These are phyloP conservation scores for Fusarium sp. DNA, from an alignment of 2,329 filamentous ascomycete genomes.

Conservation along the genomic window DNA sequence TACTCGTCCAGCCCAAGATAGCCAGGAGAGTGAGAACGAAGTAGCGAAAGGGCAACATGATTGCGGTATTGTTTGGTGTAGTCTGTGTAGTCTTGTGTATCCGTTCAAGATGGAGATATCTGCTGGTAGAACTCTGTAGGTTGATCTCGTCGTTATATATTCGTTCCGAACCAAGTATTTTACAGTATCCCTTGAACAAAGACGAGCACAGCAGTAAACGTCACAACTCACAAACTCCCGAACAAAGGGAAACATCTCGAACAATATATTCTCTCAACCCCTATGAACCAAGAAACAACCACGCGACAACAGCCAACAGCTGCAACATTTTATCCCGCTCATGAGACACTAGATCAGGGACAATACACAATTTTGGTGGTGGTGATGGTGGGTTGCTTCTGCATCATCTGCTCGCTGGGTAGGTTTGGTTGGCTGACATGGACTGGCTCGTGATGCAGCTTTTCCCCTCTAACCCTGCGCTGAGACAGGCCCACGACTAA, in stretches of 20 bases:
- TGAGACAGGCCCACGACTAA: slow-evolving; percentile 27
- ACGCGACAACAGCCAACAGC: slow-evolving; percentile 30
- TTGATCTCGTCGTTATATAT: slow-evolving; percentile 26
- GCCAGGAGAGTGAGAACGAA: slow-evolving; percentile 16
- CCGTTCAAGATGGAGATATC: neutral
- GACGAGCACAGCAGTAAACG: slow-evolving; percentile 21
- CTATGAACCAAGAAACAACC: slow-evolving; percentile 21
- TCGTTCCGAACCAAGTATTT: neutral
- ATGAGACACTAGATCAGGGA: slow-evolving; percentile 29
- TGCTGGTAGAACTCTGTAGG: neutral
- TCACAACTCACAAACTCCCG: slow-evolving; percentile 10
- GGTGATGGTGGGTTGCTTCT: slow-evolving; percentile 36
- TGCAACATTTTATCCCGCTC: slow-evolving; percentile 7
- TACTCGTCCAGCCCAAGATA: slow-evolving; percentile 12
- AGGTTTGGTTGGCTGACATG: slow-evolving; percentile 34
- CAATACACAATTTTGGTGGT: neutral
- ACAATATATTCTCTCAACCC: slow-evolving; percentile 23
- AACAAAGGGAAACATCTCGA: neutral
- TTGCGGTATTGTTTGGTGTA: neutral
- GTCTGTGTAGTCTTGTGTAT: neutral
- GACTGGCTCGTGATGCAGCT: slow-evolving; percentile 35
- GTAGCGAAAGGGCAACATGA: slow-evolving; percentile 10
- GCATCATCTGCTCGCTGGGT: slow-evolving; percentile 28
- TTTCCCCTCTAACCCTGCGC: slow-evolving; percentile 22
- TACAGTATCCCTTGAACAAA: slow-evolving; percentile 24